Base-by-base conservation (phyloP, 225 moss, liverwort and hornwort species). In the Anthoceros angustus region DNA sequence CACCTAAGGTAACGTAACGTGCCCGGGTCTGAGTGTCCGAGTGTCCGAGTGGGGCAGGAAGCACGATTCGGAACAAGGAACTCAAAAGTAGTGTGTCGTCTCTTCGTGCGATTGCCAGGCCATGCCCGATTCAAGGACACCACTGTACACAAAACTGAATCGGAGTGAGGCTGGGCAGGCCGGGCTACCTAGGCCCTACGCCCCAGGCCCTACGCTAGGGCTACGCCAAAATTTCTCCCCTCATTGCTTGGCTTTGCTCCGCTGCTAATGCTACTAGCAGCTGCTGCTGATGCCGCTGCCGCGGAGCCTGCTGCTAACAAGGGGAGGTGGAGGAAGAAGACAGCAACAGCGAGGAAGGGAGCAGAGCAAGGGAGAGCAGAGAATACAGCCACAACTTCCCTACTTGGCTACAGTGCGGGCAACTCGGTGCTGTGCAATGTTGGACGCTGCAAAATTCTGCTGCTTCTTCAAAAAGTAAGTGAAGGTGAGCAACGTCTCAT, bases 381-480 rank as follows among this genome's bases (percentile, higher is more conserved):
- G 32, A n/a, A n/a, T n/a, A n/a, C 32, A 32, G 32, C 32, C 32
- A 32, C 50, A 39, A 43, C 15, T 55, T 25, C n/a, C 39, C 18
- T 66, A 89, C 71, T 89, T 87, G 72, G 92, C 89, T 70, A 85
- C 84, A 46, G 87, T 87, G 41, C 89, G 89, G 16, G 87, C 80
- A 66, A 91, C 76, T 65, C 89, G 92, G 62, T 89, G 92, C 78
- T 84, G 92, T 10, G 87, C 71, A 75, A 89, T 84, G 0, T 70
- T 82, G 8, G 92, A 79, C 14, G 86, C 76, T 24, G 87, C 81
- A 66, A 86, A 92, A 20, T 87, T 84, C 43, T 87, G 92, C 70
- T 88, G 90, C 48, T 89, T 98, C 78, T 83, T 87, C 78, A 98
- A 66, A 32, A 92, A 92, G 72, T 73, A 92, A 2, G 89, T 84